These are phyloP conservation scores for Tilletia walkeri DNA, from an alignment of 1,284 basidiomycete species.

Conservation along the genomic window DNA sequence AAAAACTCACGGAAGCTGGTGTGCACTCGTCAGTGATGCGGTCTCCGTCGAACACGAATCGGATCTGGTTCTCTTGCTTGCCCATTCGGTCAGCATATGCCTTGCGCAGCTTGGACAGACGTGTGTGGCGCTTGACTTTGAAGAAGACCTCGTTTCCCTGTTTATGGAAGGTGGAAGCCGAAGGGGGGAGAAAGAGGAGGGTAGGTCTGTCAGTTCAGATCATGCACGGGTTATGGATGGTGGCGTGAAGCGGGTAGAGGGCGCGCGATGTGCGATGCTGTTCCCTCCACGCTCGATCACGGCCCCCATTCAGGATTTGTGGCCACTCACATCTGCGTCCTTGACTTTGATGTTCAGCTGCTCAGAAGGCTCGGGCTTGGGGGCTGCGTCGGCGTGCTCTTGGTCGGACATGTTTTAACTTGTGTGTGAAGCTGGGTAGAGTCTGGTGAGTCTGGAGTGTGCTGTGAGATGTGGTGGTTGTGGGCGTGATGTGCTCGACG, in stretches of 20 bases:
- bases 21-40: conserved; percentile 54
- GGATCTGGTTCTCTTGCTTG: conserved; percentile 61
- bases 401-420: conserved; percentile 43
- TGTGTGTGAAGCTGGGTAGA: neutral
- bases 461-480: neutral
- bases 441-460: no score
- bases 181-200: no score
- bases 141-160: conserved; percentile 89
- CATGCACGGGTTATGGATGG: no score
- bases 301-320: no score
- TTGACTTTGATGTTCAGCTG: conserved; percentile 57
- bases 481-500: neutral
- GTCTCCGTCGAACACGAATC: conserved; percentile 54
- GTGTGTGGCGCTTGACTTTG: conserved; percentile 94
- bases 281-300: no score
- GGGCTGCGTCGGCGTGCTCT: conserved; percentile 30
- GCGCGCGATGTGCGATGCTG: no score
- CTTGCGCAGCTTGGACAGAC: conserved; percentile 85
- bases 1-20: conserved; percentile 39
- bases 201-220: no score
- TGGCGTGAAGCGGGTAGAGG: no score
- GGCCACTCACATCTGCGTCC: conserved; percentile 36
- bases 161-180: no score
- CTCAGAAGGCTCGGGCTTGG: conserved; percentile 51
- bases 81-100: conserved; percentile 92